phyloP scores from a whole-genome alignment of 1,284 basidiomycete genomes.

The Mycena sp. region DNA sequence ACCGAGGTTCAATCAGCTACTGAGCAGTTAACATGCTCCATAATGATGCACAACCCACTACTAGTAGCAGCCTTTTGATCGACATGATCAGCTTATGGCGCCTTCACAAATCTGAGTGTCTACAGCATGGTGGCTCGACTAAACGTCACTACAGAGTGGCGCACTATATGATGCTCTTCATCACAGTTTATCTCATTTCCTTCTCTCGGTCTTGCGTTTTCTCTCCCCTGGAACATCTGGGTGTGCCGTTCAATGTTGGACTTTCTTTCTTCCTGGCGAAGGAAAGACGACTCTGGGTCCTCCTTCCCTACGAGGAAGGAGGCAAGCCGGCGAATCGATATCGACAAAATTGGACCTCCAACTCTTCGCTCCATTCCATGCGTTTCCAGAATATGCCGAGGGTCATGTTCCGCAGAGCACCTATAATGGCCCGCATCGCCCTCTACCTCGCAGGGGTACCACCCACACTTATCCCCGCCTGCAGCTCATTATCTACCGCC shows the following conservation, averaged over 20 bases:
- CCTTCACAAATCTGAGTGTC: background rate
- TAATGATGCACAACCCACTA: background rate
- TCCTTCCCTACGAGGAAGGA: background rate
- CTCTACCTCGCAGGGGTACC: background rate
- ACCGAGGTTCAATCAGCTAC: too few species aligned
- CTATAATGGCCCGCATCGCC: constrained; percentile 13
- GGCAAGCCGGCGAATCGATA: constrained; percentile 19
- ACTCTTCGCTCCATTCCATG: constrained; percentile 20
- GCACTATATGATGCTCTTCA: constrained; percentile 15
- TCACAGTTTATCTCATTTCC: constrained; percentile 1
- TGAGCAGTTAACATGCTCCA: background rate
- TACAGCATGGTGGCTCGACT: constrained; percentile 1
- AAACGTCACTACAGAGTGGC: constrained; percentile 13
- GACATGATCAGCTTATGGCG: constrained; percentile 15
- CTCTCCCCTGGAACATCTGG: background rate
- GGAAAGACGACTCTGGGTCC: background rate
- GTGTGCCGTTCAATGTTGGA: constrained; percentile 6
- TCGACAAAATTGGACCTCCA: constrained; percentile 18
- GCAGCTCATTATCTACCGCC: background rate
- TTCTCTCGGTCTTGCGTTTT: background rate
- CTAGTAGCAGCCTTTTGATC: background rate
- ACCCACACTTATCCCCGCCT: background rate
- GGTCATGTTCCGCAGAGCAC: background rate
- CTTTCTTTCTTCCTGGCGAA: constrained; percentile 9
- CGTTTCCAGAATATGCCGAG: constrained; percentile 26